A percentile compares a stretch with the other conserved stretches of the same genome.
Evolutionary conservation across 1,139 yeast species (phyloP).

Genomic region (Magnusiomyces ingens): DNA sequence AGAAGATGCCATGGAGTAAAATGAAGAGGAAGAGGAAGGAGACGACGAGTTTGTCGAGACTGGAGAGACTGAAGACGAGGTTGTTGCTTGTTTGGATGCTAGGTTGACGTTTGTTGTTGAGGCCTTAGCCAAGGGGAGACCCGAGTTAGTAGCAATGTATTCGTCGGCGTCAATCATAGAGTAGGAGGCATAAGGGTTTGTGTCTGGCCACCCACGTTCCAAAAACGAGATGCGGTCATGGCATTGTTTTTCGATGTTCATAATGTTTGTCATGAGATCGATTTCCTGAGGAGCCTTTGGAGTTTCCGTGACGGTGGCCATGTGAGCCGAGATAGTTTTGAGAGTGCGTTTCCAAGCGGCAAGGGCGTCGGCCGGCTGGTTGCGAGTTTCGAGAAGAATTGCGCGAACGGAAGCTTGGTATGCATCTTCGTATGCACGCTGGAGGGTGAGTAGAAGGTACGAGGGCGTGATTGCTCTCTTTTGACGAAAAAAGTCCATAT

Average conservation of each 20-base stretch:
- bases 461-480: conserved; percentile 7
- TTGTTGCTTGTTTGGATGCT: not conserved
- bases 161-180: conserved; percentile 2
- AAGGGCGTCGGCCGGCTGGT: conserved; percentile 29
- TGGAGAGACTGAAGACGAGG: not conserved
- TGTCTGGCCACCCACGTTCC: conserved; percentile 16
- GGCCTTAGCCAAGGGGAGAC: not conserved
- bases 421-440: conserved; percentile 34
- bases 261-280: conserved; percentile 30
- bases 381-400: conserved; percentile 31
- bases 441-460: conserved; percentile 19
- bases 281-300: conserved; percentile 29
- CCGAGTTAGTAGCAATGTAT: not conserved
- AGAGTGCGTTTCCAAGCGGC: conserved; percentile 31
- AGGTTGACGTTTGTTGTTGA: not conserved
- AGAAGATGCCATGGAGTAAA: no score
- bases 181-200: conserved; percentile 12
- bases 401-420: conserved; percentile 34
- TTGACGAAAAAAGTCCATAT: conserved; percentile 13
- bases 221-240: conserved; percentile 31
- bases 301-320: conserved; percentile 27
- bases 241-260: conserved; percentile 35
- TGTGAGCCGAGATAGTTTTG: conserved; percentile 25
- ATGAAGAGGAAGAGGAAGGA: not conserved
- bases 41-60: not conserved